Conservation (phyloP, 1,284 basidiomycete species). For the Trichosporon asahii region DNA sequence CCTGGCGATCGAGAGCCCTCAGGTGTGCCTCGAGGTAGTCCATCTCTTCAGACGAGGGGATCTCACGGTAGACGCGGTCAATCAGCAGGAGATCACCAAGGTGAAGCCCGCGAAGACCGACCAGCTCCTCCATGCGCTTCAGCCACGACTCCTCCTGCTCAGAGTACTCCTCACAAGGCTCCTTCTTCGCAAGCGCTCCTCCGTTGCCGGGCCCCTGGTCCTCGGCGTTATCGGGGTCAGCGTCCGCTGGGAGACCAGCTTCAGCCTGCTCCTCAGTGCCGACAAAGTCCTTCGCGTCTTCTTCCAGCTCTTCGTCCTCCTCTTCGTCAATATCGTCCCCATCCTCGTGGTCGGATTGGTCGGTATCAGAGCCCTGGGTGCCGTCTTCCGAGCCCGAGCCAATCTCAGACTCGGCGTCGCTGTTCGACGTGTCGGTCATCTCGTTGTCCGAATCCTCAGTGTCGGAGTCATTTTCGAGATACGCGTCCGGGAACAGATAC, state of each 20-base stretch:
- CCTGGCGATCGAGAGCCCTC: background rate
- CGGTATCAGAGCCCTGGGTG: too few relatives aligned
- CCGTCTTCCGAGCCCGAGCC: background rate
- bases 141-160: background rate
- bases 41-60: background rate
- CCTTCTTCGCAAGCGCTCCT: background rate
- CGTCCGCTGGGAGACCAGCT: too few relatives aligned
- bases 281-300: too few relatives aligned
- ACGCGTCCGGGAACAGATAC: background rate
- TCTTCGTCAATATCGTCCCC: too few relatives aligned
- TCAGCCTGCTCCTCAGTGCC: too few relatives aligned
- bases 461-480: background rate
- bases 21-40: background rate
- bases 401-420: background rate
- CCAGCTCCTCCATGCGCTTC: background rate
- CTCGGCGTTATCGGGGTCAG: background rate
- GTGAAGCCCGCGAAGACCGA: background rate
- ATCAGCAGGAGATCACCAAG: background rate
- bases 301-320: too few relatives aligned
- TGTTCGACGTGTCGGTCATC: background rate
- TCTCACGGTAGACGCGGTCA: background rate
- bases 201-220: background rate
- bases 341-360: too few relatives aligned
- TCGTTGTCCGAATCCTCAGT: background rate
- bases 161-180: background rate